These are phyloP conservation scores for Linum lewisii DNA, from an alignment of 345 rosid species.

Conservation along the genomic window DNA sequence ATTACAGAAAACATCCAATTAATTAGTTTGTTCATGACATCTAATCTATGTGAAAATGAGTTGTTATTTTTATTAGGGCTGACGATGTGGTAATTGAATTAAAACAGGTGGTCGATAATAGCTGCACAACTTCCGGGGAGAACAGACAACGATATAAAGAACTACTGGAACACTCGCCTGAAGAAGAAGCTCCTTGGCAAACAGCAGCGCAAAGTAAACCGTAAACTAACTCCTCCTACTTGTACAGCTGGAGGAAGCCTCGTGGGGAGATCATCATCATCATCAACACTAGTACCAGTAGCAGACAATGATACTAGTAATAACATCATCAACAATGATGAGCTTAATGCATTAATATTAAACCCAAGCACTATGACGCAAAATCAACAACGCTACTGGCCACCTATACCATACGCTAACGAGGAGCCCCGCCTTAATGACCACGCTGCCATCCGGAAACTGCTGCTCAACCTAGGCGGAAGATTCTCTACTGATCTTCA, in stretches of 20 bases:
- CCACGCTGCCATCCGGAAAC: slow-evolving; percentile 39
- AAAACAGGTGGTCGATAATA: slow-evolving; percentile 23
- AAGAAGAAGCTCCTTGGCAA: slow-evolving; percentile 27
- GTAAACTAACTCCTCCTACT: slow-evolving; percentile 18
- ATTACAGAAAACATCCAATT: no score
- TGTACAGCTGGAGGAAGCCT: slow-evolving; percentile 21
- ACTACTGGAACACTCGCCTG: slow-evolving; percentile 28
- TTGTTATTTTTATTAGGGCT: no score
- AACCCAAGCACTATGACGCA: not conserved
- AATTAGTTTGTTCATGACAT: not conserved
- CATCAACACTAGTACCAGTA: slow-evolving; percentile 14
- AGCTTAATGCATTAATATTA: not conserved
- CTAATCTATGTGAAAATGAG: no score
- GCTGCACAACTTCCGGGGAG: slow-evolving; percentile 27
- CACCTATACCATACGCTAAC: slow-evolving; percentile 27
- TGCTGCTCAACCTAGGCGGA: slow-evolving; percentile 58
- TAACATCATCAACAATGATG: slow-evolving; percentile 35
- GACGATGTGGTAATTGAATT: not conserved
- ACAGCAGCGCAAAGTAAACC: slow-evolving; percentile 22
- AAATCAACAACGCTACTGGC: not conserved
- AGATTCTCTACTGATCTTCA: slow-evolving; percentile 20
- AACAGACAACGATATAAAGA: slow-evolving; percentile 27
- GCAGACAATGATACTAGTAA: slow-evolving; percentile 6
- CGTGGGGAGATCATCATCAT: slow-evolving; percentile 17
- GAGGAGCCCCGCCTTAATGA: slow-evolving; percentile 28